Percentiles rank a stretch among this genome's conserved stretches.
phyloP scores from a whole-genome alignment of 495 filamentous ascomycete species.

The Parathielavia appendiculata region DNA sequence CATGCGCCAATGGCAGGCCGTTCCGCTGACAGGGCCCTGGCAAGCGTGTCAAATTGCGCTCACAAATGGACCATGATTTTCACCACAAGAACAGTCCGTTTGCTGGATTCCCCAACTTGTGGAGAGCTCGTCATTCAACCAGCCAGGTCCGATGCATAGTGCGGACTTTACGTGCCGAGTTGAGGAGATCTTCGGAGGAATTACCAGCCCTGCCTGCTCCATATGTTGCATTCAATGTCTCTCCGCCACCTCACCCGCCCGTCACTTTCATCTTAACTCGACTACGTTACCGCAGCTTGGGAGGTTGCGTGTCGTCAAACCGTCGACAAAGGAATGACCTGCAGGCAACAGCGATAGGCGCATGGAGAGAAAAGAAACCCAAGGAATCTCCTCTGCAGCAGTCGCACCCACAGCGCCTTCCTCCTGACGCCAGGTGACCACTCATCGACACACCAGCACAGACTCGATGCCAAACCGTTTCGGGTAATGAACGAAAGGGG shows the following conservation, averaged over 20 bases:
- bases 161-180: background rate
- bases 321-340: background rate
- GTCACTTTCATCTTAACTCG: too few relatives aligned
- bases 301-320: too few relatives aligned
- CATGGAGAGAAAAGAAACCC: background rate
- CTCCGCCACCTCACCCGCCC: background rate
- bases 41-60: slow-evolving; percentile 18
- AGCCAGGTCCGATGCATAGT: background rate
- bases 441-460: background rate
- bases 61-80: background rate
- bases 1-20: slow-evolving; percentile 14
- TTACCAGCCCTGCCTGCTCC: background rate
- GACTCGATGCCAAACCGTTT: slow-evolving; percentile 8
- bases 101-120: slow-evolving; percentile 3
- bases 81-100: background rate
- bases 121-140: background rate
- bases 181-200: background rate
- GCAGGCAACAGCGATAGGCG: background rate
- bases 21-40: slow-evolving; percentile 11
- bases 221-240: too few relatives aligned
- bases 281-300: too few relatives aligned
- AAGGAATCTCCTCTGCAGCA: background rate
- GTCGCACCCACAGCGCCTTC: slow-evolving; percentile 11
- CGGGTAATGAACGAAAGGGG: background rate
- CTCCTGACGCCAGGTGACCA: background rate